These are phyloP conservation scores for Erysimum cheiri DNA, from an alignment of 441 rosid species.

Conservation along the genomic window DNA sequence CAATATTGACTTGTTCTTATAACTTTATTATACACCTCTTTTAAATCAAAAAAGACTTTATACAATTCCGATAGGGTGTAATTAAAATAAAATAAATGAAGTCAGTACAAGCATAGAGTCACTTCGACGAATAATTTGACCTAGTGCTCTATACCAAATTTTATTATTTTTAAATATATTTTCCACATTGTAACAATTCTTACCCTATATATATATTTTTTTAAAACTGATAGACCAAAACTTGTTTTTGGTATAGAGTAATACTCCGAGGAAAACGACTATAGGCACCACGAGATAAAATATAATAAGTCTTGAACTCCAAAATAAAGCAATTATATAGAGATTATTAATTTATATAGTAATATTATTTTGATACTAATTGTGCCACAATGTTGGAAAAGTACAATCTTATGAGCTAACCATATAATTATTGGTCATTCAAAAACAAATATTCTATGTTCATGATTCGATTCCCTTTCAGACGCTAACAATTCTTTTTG, in stretches of 20 bases:
- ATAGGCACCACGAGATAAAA: neutral
- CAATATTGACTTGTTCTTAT: conserved; percentile 21
- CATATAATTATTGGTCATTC: conserved; percentile 28
- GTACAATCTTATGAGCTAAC: conserved; percentile 39
- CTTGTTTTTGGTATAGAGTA: conserved; percentile 10
- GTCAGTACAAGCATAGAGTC: conserved; percentile 7
- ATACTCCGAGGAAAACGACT: conserved; percentile 20
- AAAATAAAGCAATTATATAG: conserved; percentile 17
- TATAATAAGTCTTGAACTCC: conserved; percentile 15
- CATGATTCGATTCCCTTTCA: conserved; percentile 32
- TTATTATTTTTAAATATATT: neutral
- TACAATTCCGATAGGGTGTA: conserved; percentile 13
- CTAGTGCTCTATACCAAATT: conserved; percentile 4
- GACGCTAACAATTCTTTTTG: conserved; percentile 25
- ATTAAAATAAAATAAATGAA: conserved; percentile 2
- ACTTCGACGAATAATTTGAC: conserved; percentile 23
- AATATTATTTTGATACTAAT: conserved; percentile 4
- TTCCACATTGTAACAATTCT: conserved; percentile 18
- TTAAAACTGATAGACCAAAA: neutral
- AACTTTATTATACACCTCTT: neutral
- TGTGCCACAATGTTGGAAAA: conserved; percentile 37
- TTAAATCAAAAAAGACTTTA: neutral
- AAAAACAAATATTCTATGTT: neutral
- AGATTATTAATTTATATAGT: neutral
- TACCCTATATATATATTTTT: neutral